Evolutionary conservation across 768 basidiomycete genomes (phyloP).

Genomic region (Coprinopsis cinerea): DNA sequence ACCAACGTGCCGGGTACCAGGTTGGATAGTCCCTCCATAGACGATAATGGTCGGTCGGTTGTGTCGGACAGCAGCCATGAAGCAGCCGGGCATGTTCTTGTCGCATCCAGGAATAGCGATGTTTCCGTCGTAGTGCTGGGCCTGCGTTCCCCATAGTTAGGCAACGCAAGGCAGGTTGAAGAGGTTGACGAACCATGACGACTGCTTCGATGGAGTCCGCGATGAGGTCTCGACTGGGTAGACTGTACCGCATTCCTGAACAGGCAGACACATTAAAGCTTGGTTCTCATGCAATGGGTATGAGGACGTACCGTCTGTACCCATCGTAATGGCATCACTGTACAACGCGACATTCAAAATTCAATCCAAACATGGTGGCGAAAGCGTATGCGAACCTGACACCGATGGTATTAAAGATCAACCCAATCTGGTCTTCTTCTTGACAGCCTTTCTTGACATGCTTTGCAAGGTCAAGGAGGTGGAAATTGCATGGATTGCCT

Average conservation of each 20-base stretch:
- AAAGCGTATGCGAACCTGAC: constrained; percentile 49
- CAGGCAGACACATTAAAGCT: background rate
- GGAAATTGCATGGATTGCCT: constrained; percentile 86
- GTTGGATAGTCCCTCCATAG: constrained; percentile 81
- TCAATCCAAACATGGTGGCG: background rate
- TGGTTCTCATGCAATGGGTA: background rate
- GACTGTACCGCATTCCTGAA: constrained; percentile 79
- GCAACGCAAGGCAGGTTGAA: background rate
- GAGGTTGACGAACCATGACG: constrained; percentile 5
- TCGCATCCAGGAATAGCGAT: constrained; percentile 86
- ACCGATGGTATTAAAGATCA: constrained; percentile 83
- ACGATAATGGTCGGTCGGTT: constrained; percentile 86
- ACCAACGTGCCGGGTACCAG: constrained; percentile 67
- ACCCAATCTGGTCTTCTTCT: constrained; percentile 73
- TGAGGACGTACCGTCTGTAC: constrained; percentile 63
- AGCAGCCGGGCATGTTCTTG: constrained; percentile 89
- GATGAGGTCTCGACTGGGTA: constrained; percentile 85
- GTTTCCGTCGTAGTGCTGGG: constrained; percentile 85
- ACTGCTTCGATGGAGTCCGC: constrained; percentile 81
- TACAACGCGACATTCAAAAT: background rate
- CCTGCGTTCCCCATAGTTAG: constrained; percentile 31
- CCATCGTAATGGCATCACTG: constrained; percentile 86
- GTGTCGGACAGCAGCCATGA: constrained; percentile 81
- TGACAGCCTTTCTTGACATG: constrained; percentile 80
- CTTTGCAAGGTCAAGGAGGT: constrained; percentile 73